A percentile compares a stretch with the other conserved stretches of the same genome.
Conservation (phyloP, 2,329 filamentous ascomycete species). For the Venturia carpophila region DNA sequence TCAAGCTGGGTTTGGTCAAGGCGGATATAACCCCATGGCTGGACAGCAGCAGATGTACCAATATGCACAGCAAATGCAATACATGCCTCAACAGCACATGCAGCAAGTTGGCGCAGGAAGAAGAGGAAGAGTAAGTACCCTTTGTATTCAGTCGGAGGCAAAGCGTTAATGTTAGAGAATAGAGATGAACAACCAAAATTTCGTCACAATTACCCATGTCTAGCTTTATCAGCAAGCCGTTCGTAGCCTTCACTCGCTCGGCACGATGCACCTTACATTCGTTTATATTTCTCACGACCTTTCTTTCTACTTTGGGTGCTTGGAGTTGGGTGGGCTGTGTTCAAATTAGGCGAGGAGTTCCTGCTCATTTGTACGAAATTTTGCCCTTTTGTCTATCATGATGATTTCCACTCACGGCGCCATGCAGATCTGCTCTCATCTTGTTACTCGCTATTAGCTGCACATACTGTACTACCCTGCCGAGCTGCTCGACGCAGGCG, state of each 20-base stretch:
- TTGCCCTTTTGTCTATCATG: not conserved
- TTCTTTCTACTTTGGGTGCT: not conserved
- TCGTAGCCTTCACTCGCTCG: slow-evolving; percentile 4
- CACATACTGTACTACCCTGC: not conserved
- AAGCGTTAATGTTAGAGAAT: not conserved
- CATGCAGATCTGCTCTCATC: not conserved
- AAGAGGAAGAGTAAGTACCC: slow-evolving; percentile 17
- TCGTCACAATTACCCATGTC: not conserved
- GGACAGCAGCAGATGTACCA: slow-evolving; percentile 17
- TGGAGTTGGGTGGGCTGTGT: not conserved
- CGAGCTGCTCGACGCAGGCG: slow-evolving; percentile 7
- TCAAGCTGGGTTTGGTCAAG: slow-evolving; percentile 18
- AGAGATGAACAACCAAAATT: slow-evolving; percentile 2
- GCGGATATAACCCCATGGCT: slow-evolving; percentile 17
- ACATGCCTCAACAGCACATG: slow-evolving; percentile 16
- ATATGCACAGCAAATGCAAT: slow-evolving; percentile 17
- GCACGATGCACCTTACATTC: not conserved
- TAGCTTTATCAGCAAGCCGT: not conserved
- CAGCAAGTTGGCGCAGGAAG: slow-evolving; percentile 18
- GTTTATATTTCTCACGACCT: slow-evolving; percentile 2
- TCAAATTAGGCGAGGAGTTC: not conserved
- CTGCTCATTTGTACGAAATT: not conserved
- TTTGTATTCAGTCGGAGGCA: not conserved
- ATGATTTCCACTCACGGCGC: not conserved
- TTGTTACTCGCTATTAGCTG: not conserved